These are phyloP conservation scores for Cladosporium cucumerinum DNA, from an alignment of 2,329 filamentous ascomycete species.

Conservation along the genomic window DNA sequence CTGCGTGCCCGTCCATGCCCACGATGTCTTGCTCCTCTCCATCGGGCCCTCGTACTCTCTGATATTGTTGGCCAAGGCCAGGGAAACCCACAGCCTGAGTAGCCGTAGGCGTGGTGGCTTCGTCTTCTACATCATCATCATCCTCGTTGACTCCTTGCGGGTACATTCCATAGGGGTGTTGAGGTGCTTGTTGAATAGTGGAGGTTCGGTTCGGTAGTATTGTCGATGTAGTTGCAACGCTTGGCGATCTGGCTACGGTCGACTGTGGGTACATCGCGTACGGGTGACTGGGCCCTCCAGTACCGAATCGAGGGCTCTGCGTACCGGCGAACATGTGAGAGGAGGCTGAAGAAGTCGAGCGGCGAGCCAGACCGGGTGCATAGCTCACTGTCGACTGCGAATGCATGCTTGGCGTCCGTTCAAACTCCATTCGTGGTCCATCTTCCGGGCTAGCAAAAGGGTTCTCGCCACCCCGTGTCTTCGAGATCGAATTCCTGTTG, in stretches of 20 bases:
- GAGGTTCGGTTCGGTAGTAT: slow-evolving; percentile 47
- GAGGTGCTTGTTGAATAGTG: slow-evolving; percentile 47
- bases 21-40: slow-evolving; percentile 88
- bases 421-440: slow-evolving; percentile 25
- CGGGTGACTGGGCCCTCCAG: slow-evolving; percentile 73
- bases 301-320: slow-evolving; percentile 66
- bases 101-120: slow-evolving; percentile 35
- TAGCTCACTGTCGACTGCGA: slow-evolving; percentile 35
- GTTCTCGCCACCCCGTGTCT: slow-evolving; percentile 30
- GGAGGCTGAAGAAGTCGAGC: slow-evolving; percentile 37
- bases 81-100: slow-evolving; percentile 63
- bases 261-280: slow-evolving; percentile 82
- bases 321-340: slow-evolving; percentile 39
- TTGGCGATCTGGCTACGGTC: slow-evolving; percentile 57
- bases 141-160: slow-evolving; percentile 67
- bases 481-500: slow-evolving; percentile 32
- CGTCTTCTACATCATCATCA: slow-evolving; percentile 54
- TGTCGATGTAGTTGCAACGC: slow-evolving; percentile 70
- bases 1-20: slow-evolving; percentile 81
- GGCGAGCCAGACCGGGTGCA: slow-evolving; percentile 24
- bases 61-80: slow-evolving; percentile 63
- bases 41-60: slow-evolving; percentile 69
- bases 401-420: slow-evolving; percentile 30
- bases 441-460: slow-evolving; percentile 37
- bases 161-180: slow-evolving; percentile 85